phyloP scores from a whole-genome alignment of 1,284 basidiomycete species.

The Cryptococcus depauperatus region DNA sequence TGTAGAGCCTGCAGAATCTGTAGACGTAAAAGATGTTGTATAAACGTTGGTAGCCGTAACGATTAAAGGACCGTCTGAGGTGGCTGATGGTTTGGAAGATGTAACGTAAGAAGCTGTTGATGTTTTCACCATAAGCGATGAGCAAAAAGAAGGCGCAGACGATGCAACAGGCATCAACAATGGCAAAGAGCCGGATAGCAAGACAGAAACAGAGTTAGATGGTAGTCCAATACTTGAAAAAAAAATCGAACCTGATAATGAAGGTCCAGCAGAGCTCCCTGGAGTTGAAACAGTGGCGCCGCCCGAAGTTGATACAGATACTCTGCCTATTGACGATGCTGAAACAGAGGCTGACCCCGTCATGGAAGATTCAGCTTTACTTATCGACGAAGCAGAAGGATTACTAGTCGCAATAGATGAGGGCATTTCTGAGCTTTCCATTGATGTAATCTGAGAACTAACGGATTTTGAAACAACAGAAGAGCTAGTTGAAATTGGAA shows the following conservation, averaged over 20 bases:
- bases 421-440: not conserved
- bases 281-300: not conserved
- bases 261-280: not conserved
- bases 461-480: too few relatives aligned
- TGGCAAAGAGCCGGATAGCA: not conserved
- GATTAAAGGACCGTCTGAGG: slow-evolving; percentile 7
- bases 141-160: too few relatives aligned
- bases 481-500: not conserved
- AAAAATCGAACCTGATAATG: too few relatives aligned
- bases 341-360: slow-evolving; percentile 1
- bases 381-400: not conserved
- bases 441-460: too few relatives aligned
- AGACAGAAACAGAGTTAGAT: not conserved
- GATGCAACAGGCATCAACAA: too few relatives aligned
- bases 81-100: not conserved
- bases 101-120: not conserved
- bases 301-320: not conserved
- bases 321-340: not conserved
- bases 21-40: slow-evolving; percentile 8
- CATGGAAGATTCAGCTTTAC: not conserved
- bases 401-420: not conserved
- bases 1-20: slow-evolving; percentile 7
- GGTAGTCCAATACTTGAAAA: too few relatives aligned
- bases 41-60: slow-evolving; percentile 13
- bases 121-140: not conserved